phyloP scores from a whole-genome alignment of 2,329 filamentous ascomycete species.

The Diplodia intermedia region DNA sequence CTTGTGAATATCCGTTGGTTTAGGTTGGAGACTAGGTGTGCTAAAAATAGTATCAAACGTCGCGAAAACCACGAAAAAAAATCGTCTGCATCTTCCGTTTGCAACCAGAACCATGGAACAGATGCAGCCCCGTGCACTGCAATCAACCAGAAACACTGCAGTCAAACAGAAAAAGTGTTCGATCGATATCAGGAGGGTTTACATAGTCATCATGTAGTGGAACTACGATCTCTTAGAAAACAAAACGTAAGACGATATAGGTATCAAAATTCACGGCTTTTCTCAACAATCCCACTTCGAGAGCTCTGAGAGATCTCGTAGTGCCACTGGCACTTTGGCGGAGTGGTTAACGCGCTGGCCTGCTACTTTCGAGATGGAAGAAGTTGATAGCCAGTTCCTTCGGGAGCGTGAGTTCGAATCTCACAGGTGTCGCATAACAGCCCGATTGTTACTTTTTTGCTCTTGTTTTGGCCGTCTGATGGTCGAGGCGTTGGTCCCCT shows the following conservation, averaged over 20 bases:
- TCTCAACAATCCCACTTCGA: slow-evolving; percentile 1
- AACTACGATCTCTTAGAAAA: too few species aligned
- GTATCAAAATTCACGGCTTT: not conserved
- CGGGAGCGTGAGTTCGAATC: slow-evolving; percentile 38
- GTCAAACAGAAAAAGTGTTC: too few species aligned
- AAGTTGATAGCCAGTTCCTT: slow-evolving; percentile 35
- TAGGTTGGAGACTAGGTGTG: not conserved
- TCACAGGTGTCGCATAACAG: slow-evolving; percentile 35
- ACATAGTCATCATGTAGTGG: not conserved
- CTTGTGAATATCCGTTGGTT: not conserved
- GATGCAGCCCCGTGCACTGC: too few species aligned
- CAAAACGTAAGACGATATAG: not conserved
- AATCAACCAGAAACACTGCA: too few species aligned
- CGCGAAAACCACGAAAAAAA: not conserved
- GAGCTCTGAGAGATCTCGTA: not conserved
- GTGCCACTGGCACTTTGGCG: slow-evolving; percentile 26
- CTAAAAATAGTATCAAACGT: not conserved
- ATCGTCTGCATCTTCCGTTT: not conserved
- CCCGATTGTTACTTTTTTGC: slow-evolving; percentile 10
- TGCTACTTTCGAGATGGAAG: slow-evolving; percentile 29
- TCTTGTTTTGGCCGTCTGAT: not conserved
- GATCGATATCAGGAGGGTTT: not conserved
- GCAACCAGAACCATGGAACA: not conserved
- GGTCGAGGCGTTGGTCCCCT: not conserved
- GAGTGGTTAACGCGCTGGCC: slow-evolving; percentile 37